Evolutionary conservation across 495 filamentous ascomycete genomes (phyloP).

Genomic region (Oidiodendron maius): DNA sequence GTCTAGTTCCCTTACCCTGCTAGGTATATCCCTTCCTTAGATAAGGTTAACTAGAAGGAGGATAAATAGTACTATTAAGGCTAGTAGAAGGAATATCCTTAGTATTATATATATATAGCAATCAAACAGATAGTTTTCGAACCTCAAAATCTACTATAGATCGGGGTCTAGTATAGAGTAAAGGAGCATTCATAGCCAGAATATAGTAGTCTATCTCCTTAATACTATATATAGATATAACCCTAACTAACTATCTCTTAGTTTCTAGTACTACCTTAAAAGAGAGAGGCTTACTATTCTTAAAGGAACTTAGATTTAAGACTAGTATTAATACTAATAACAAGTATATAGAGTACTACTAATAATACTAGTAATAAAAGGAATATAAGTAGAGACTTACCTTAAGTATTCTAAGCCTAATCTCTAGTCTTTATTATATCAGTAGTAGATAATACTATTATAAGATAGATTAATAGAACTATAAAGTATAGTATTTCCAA

Average conservation of each 20-base stretch:
- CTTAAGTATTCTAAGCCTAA: constrained; percentile 22
- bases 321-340: neutral
- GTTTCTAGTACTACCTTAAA: neutral
- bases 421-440: constrained; percentile 15
- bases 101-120: constrained; percentile 71
- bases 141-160: constrained; percentile 4
- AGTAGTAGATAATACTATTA: no score
- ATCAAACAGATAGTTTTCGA: constrained; percentile 73
- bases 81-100: constrained; percentile 64
- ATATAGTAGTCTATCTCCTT: constrained; percentile 1
- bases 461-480: no score
- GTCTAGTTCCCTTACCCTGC: constrained; percentile 51
- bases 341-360: constrained; percentile 6
- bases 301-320: constrained; percentile 4
- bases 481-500: no score
- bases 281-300: neutral
- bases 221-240: neutral
- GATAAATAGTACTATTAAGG: constrained; percentile 57
- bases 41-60: constrained; percentile 60
- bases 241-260: constrained; percentile 1
- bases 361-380: constrained; percentile 54
- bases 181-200: constrained; percentile 57
- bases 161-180: constrained; percentile 36
- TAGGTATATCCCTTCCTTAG: constrained; percentile 40
- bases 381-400: constrained; percentile 39